Evolutionary conservation across 306 rosid genomes (phyloP).

Genomic region (Malus orientalis): DNA sequence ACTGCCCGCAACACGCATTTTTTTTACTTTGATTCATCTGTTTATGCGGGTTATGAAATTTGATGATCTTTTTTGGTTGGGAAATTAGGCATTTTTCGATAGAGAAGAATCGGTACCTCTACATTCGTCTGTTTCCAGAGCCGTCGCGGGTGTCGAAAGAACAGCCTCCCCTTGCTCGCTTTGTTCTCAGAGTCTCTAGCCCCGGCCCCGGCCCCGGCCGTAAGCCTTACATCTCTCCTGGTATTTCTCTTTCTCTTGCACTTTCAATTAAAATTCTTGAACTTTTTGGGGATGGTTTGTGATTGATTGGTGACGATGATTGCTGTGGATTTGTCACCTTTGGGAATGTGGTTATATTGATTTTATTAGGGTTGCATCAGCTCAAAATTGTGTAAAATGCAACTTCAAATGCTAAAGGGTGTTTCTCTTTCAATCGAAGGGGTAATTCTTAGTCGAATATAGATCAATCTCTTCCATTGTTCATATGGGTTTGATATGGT

Average conservation of each 20-base stretch:
- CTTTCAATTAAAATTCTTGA: not conserved
- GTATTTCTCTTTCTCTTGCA: slow-evolving; percentile 16
- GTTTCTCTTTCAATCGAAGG: not conserved
- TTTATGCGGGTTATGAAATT: not conserved
- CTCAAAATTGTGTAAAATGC: not conserved
- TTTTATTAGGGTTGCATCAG: not conserved
- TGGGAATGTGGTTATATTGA: not conserved
- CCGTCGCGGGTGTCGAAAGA: slow-evolving; percentile 58
- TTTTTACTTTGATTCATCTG: not conserved
- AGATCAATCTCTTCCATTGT: not conserved
- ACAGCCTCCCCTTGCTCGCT: slow-evolving; percentile 70
- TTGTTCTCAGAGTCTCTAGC: slow-evolving; percentile 55
- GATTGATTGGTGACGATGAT: not conserved
- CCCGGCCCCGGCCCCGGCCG: slow-evolving; percentile 52
- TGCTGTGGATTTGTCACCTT: not conserved
- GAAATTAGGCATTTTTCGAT: slow-evolving; percentile 47
- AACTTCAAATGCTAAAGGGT: not conserved
- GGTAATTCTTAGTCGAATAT: not conserved
- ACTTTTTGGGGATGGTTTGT: not conserved
- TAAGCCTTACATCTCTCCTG: slow-evolving; percentile 51
- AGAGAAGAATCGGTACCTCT: slow-evolving; percentile 59
- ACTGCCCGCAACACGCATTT: not conserved
- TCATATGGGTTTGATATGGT: not conserved
- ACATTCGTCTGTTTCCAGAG: slow-evolving; percentile 76
- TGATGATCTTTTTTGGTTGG: not conserved